These are phyloP conservation scores for Exophiala aquamarina DNA, from an alignment of 2,329 filamentous ascomycete species.

Conservation along the genomic window DNA sequence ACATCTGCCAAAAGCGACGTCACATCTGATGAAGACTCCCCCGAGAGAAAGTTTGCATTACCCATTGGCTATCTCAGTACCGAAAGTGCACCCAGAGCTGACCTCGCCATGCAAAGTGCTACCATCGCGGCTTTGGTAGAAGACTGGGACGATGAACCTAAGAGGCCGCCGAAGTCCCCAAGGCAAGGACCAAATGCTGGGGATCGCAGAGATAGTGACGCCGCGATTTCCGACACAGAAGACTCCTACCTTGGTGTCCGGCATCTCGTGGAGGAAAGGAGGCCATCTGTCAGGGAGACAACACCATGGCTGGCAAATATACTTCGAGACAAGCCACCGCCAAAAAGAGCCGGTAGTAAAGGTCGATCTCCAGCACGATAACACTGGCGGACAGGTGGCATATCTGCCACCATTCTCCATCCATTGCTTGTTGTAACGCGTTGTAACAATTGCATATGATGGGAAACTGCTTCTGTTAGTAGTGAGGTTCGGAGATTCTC, in stretches of 20 bases:
- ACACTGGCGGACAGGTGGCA: constrained; percentile 3
- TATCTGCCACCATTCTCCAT: neutral
- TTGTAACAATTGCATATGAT: neutral
- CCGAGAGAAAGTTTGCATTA: constrained; percentile 23
- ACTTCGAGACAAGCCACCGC: constrained; percentile 22
- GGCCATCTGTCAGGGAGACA: constrained; percentile 10
- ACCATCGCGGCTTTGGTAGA: constrained; percentile 26
- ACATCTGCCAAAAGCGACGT: constrained; percentile 22
- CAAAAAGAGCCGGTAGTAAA: constrained; percentile 16
- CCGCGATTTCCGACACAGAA: constrained; percentile 9
- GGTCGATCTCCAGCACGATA: constrained; percentile 23
- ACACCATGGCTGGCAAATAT: constrained; percentile 21
- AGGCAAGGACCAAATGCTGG: neutral
- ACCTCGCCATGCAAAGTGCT: constrained; percentile 27
- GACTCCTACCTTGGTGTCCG: constrained; percentile 8
- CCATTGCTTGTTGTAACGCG: no score
- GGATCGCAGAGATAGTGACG: neutral
- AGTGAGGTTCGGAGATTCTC: no score
- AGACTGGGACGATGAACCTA: constrained; percentile 6
- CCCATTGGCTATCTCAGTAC: constrained; percentile 28
- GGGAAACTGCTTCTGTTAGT: no score
- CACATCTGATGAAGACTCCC: constrained; percentile 25
- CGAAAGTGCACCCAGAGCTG: constrained; percentile 23
- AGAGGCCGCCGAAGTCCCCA: neutral
- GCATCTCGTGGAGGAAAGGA: constrained; percentile 14